Base-by-base conservation (phyloP, 805 yeast species). In the Wickerhamomyces pijperi region DNA sequence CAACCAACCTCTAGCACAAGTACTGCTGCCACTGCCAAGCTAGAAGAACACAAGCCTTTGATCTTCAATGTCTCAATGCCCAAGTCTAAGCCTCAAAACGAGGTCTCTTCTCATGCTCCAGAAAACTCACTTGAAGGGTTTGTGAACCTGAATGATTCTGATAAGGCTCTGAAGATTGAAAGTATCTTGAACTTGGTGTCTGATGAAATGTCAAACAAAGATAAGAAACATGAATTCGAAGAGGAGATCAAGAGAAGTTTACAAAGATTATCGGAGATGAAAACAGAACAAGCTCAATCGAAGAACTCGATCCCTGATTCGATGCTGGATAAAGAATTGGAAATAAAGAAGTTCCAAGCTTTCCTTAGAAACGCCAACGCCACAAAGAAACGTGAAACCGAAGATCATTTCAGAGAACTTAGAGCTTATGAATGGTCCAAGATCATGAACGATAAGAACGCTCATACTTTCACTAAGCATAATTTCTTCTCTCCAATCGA, bases 351-450 rank as follows among this genome's bases (percentile, higher is more conserved):
- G 46, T 28, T 76, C 18, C 72, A 73, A 46, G 45, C 43, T 0
- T 72, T 66, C 38, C 57, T 77, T 29, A 53, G 60, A 34, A 54
- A 60, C 6, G 70, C 76, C 4, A 70, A 71, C 42, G 51, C 52
- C 15, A 56, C 59, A 16, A 61, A 60, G 39, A 66, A 65, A 18
- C 36, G 46, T 16, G 61, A 60, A 25, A 67, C 67, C 29, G 72
- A 72, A 41, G 60, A 60, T 31, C 49, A 60, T 32, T 73, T 72
- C 48, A 64, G 76, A 29, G 70, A 68, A 36, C 50, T 60, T 31
- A 63, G 65, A 32, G 77, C 80, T 0, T 74, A 60, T 42, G 79
- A 74, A 39, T 34, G 34, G 28, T 29, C 43, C 1, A 40, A 72
- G 75, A 29, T 43, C 43, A 8, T 35, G 34, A 23, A 43, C 42